Conservation (phyloP, 2,329 filamentous ascomycete genomes). For the Cladobotryum protrusum region DNA sequence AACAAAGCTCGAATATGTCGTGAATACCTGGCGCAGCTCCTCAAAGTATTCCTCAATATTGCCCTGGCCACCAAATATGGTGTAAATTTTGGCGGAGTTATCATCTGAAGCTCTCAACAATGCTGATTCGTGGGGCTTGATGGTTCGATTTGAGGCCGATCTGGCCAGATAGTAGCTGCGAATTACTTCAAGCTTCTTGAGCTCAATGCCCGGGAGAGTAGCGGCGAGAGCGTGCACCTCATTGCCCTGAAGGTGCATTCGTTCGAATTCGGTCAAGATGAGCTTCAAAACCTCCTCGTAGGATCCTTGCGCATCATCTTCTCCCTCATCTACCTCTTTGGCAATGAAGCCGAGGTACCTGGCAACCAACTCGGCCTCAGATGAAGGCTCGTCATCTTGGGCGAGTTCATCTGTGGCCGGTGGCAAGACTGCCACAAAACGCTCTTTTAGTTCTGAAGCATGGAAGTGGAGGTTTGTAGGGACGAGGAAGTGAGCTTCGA, state of each 20-base stretch:
- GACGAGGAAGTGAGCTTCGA: slow-evolving; percentile 94
- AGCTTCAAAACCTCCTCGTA: slow-evolving; percentile 92
- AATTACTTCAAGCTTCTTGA: slow-evolving; percentile 88
- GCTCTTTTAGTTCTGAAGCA: slow-evolving; percentile 87
- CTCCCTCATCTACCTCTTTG: slow-evolving; percentile 81
- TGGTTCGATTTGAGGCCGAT: slow-evolving; percentile 73
- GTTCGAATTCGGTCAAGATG: slow-evolving; percentile 91
- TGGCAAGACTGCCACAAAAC: slow-evolving; percentile 79
- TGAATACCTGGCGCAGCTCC: slow-evolving; percentile 85
- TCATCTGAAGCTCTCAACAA: slow-evolving; percentile 84
- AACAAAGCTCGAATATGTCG: slow-evolving; percentile 85
- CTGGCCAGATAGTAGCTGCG: slow-evolving; percentile 88
- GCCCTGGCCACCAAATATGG: slow-evolving; percentile 92
- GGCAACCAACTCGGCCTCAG: slow-evolving; percentile 83
- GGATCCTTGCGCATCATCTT: slow-evolving; percentile 81
- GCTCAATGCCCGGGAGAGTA: slow-evolving; percentile 77
- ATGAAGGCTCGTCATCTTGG: slow-evolving; percentile 98
- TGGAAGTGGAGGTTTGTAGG: slow-evolving; percentile 95
- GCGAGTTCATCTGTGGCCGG: slow-evolving; percentile 93
- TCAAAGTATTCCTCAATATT: slow-evolving; percentile 99
- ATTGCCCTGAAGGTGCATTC: slow-evolving; percentile 88
- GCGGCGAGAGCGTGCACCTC: slow-evolving; percentile 90
- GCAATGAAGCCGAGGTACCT: slow-evolving; percentile 90
- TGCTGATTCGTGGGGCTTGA: slow-evolving; percentile 90
- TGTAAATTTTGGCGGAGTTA: slow-evolving; percentile 78